phyloP scores from a whole-genome alignment of 306 rosid species.

The Cicer judaicum region DNA sequence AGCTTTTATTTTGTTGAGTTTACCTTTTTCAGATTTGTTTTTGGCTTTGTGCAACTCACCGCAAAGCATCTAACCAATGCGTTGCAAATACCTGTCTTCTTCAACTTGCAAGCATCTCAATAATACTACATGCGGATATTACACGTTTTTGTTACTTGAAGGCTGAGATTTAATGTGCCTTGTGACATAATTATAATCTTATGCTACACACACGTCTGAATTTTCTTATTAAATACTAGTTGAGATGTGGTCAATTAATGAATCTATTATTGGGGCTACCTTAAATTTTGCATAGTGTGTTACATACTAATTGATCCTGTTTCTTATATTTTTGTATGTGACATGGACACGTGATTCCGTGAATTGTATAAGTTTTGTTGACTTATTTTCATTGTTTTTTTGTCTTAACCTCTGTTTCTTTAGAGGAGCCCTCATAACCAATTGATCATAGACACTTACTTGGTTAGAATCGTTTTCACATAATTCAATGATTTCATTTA shows the following conservation, averaged over 20 bases:
- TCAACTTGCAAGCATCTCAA: slow-evolving; percentile 45
- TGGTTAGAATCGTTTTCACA: no score
- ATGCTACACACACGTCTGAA: not conserved
- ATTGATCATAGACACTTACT: no score
- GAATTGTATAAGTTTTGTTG: not conserved
- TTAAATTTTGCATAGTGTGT: no score
- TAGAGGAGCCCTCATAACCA: no score
- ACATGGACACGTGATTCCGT: no score
- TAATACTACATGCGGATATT: not conserved
- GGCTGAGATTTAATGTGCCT: slow-evolving; percentile 17
- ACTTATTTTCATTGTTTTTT: no score
- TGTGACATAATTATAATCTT: not conserved
- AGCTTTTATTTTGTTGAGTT: slow-evolving; percentile 7
- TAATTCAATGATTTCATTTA: not conserved
- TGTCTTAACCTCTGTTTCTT: no score
- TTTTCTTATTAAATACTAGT: not conserved
- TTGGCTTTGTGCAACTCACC: slow-evolving; percentile 4
- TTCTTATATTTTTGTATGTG: no score
- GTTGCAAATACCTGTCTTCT: slow-evolving; percentile 38
- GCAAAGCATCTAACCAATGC: slow-evolving; percentile 39
- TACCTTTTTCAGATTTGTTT: not conserved
- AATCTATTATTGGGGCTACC: no score
- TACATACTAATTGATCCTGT: no score
- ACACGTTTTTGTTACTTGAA: slow-evolving; percentile 38
- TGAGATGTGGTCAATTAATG: slow-evolving; percentile 12